Evolutionary conservation across 164 flowering plant species (phyloP), one percentile per base, ranked within the genome.

Genomic region (Umbilicus rupestris): DNA sequence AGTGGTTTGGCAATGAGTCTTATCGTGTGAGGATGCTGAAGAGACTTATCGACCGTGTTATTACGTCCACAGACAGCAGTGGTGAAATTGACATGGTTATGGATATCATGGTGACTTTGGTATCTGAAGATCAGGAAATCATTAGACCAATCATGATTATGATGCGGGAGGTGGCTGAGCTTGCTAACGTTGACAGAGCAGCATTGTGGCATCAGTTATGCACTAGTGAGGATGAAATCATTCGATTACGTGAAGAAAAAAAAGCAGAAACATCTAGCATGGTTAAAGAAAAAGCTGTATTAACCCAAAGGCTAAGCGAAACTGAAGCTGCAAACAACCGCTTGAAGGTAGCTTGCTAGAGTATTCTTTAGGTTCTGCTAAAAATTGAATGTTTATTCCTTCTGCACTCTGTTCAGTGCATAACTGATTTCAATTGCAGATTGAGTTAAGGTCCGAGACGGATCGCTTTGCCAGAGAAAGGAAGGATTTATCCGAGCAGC

Each of bases 201-300:
- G 90, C 97, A 39, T 91, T 95, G 73, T 92, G 96, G 99, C 94
- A 95, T 83, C 98, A 87, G 72, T 74, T 92, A 71, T 85, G 95
- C 77, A 87, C 91, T 19, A 87, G 81, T 77, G 96, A 90, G 80
- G 97, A 92, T 70, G 98, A 88, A 67, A 85, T 84, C 66, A 74
- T 81, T 37, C 84, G 86, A 26, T 47, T 79, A 62, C 91, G 90
- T 74, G 96, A 92, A 69, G 97, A 90, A 76, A 83, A 71, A 58
- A 85, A 86, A 80, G 76, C 73, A 26, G 97, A 92, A 71, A 45
- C 74, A 37, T 76, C 85, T 35, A 81, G 72, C 75, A 69, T 85
- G 78, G 78, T 58, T 20, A 83, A 73, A 73, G 99, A 92, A 65
- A 95, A 90, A 71, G 83, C 83, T 73, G 31, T 37, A 44, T 17